Conservation (phyloP, 768 basidiomycete genomes). For the Suillus americanus region DNA sequence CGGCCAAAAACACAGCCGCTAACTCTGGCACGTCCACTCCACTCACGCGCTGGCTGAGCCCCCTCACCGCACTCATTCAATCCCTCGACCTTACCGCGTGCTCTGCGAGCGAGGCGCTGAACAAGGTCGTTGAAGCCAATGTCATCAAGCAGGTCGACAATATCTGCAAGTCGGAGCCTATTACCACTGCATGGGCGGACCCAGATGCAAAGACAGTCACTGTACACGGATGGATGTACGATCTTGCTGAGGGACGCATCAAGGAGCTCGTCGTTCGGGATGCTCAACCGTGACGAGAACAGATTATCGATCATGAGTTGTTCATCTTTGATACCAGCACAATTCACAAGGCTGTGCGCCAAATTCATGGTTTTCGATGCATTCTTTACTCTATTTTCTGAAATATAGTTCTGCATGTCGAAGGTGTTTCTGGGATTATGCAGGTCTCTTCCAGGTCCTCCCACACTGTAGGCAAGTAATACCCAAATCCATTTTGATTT, state of each 20-base stretch:
- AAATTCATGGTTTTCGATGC: background rate
- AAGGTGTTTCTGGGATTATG: background rate
- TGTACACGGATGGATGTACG: conserved; percentile 79
- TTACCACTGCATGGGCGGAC: conserved; percentile 44
- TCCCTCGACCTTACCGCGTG: conserved; percentile 43
- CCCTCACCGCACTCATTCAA: conserved; percentile 52
- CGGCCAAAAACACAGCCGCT: conserved; percentile 37
- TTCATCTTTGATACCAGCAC: background rate
- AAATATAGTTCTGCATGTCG: background rate
- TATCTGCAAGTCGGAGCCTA: conserved; percentile 45
- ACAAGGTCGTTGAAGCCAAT: conserved; percentile 57
- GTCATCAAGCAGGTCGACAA: conserved; percentile 57
- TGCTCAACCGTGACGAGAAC: background rate
- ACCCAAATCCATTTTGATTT: background rate
- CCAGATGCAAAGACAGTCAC: conserved; percentile 39
- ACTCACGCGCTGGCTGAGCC: conserved; percentile 71
- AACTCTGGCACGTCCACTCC: conserved; percentile 31
- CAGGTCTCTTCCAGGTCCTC: background rate
- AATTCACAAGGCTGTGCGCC: background rate
- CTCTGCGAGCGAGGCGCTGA: conserved; percentile 38
- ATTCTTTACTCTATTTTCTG: background rate
- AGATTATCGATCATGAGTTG: background rate
- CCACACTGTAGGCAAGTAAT: background rate
- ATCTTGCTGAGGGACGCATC: conserved; percentile 57
- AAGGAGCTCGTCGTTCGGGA: conserved; percentile 43